phyloP scores from a whole-genome alignment of 805 yeast species.

The Helenozyma baotianmanensis region DNA sequence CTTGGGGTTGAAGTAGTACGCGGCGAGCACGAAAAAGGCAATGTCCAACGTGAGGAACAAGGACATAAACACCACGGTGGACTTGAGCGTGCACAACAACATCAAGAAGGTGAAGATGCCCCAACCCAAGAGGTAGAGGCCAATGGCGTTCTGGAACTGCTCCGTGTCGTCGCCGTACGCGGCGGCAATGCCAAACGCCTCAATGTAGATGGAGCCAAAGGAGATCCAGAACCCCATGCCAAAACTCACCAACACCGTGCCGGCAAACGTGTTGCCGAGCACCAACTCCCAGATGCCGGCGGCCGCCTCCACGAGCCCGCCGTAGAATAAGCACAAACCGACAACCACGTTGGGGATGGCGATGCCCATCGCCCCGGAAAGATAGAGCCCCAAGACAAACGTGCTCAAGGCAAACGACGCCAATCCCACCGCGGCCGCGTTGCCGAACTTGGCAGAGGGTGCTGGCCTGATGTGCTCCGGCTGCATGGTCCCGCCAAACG shows the following conservation, averaged over 20 bases:
- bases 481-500: slow-evolving; percentile 57
- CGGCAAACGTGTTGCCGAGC: slow-evolving; percentile 53
- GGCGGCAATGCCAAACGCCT: slow-evolving; percentile 51
- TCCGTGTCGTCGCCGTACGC: slow-evolving; percentile 43
- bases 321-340: slow-evolving; percentile 44
- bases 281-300: slow-evolving; percentile 50
- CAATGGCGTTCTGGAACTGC: slow-evolving; percentile 45
- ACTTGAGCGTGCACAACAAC: slow-evolving; percentile 49
- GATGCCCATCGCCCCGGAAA: slow-evolving; percentile 46
- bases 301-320: slow-evolving; percentile 46
- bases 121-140: slow-evolving; percentile 61
- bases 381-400: slow-evolving; percentile 43
- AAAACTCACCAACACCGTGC: slow-evolving; percentile 47
- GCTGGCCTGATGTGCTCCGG: slow-evolving; percentile 41
- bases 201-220: slow-evolving; percentile 45
- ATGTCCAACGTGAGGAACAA: slow-evolving; percentile 50
- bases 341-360: slow-evolving; percentile 38
- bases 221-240: slow-evolving; percentile 52
- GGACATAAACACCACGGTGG: slow-evolving; percentile 47
- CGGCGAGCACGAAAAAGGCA: slow-evolving; percentile 48
- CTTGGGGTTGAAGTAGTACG: slow-evolving; percentile 46
- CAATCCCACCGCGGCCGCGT: slow-evolving; percentile 54
- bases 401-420: slow-evolving; percentile 45
- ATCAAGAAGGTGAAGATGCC: slow-evolving; percentile 58
- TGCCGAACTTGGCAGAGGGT: slow-evolving; percentile 30